phyloP scores from a whole-genome alignment of 352 stramenopile species.

The Pythium biforme region DNA sequence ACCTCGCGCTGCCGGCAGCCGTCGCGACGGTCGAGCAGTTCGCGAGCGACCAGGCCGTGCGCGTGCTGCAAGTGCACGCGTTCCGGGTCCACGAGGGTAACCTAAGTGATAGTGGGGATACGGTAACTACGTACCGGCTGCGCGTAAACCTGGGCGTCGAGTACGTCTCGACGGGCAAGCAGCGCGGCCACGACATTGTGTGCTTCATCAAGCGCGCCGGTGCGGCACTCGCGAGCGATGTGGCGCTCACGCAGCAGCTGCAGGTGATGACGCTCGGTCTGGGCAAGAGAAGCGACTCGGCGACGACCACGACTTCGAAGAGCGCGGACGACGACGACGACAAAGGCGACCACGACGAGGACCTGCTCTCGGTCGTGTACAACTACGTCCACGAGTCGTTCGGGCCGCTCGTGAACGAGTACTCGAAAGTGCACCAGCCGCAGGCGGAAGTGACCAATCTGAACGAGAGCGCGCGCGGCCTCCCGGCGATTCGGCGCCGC shows the following conservation, averaged over 20 bases:
- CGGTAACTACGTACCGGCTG: slow-evolving; percentile 35
- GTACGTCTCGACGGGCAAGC: slow-evolving; percentile 54
- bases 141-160: slow-evolving; percentile 80
- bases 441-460: slow-evolving; percentile 62
- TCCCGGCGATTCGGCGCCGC: slow-evolving; percentile 84
- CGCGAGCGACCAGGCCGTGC: slow-evolving; percentile 49
- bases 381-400: slow-evolving; percentile 90
- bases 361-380: slow-evolving; percentile 82
- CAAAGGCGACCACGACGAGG: slow-evolving; percentile 55
- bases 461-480: slow-evolving; percentile 64
- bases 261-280: slow-evolving; percentile 87
- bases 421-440: slow-evolving; percentile 80
- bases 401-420: slow-evolving; percentile 81
- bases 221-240: slow-evolving; percentile 59
- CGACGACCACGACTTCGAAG: slow-evolving; percentile 28
- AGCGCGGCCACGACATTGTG: slow-evolving; percentile 69
- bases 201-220: slow-evolving; percentile 88
- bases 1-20: slow-evolving; percentile 36
- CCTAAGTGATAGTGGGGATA: too few species aligned
- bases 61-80: slow-evolving; percentile 78
- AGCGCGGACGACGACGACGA: slow-evolving; percentile 37
- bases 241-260: slow-evolving; percentile 77
- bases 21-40: slow-evolving; percentile 70
- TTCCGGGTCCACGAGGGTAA: slow-evolving; percentile 36
- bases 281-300: slow-evolving; percentile 38